Conservation (phyloP, 352 stramenopile species). For the Plasmopara muralis region DNA sequence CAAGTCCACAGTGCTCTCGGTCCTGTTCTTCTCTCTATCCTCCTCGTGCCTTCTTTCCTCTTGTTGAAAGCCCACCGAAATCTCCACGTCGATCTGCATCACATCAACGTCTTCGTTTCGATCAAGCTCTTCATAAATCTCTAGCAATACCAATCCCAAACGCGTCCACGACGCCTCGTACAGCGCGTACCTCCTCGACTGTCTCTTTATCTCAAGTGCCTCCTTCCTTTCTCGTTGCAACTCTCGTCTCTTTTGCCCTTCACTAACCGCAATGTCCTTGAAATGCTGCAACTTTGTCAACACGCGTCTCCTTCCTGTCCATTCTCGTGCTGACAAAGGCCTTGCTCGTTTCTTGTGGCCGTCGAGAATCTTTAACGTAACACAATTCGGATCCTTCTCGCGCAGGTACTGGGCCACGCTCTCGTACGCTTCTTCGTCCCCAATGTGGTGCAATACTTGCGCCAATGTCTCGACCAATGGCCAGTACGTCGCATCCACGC, state of each 20-base stretch:
- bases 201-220: conserved; percentile 10
- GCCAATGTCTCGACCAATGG: conserved; percentile 47
- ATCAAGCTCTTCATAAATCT: conserved; percentile 54
- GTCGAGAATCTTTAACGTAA: conserved; percentile 29
- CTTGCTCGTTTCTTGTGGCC: neutral
- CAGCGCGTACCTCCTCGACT: conserved; percentile 33
- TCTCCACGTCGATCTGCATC: conserved; percentile 19
- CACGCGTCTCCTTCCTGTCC: conserved; percentile 11
- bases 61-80: conserved; percentile 20
- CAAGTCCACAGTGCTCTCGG: neutral
- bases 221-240: conserved; percentile 15
- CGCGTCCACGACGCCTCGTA: conserved; percentile 39
- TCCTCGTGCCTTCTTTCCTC: conserved; percentile 1
- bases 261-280: conserved; percentile 9
- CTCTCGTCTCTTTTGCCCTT: conserved; percentile 29
- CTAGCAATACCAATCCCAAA: conserved; percentile 51
- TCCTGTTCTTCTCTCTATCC: neutral
- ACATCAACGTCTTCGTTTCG: conserved; percentile 20
- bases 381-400: conserved; percentile 36
- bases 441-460: conserved; percentile 52
- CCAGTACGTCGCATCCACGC: conserved; percentile 58
- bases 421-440: conserved; percentile 42
- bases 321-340: conserved; percentile 3
- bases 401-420: conserved; percentile 40
- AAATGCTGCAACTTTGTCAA: conserved; percentile 23